phyloP scores from a whole-genome alignment of 257 asterid species.

The Solanum chmielewskii region DNA sequence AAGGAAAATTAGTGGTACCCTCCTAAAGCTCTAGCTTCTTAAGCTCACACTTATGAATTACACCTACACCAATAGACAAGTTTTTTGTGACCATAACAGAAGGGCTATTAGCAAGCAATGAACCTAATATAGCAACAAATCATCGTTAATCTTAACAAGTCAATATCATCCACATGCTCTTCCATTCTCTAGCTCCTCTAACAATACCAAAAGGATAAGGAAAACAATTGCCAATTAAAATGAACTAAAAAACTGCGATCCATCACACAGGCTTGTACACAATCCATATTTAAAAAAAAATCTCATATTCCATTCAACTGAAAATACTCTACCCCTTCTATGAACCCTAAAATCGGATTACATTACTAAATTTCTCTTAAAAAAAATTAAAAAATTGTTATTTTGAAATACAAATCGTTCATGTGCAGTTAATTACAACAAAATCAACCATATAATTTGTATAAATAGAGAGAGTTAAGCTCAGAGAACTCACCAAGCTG shows the following conservation, averaged over 20 bases:
- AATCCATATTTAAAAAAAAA: background rate
- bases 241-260: background rate
- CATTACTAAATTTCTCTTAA: background rate
- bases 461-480: background rate
- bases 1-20: background rate
- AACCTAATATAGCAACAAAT: background rate
- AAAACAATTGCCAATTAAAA: background rate
- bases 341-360: background rate
- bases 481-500: background rate
- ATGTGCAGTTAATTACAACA: background rate
- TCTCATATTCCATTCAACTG: background rate
- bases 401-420: background rate
- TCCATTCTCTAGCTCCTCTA: background rate
- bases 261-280: background rate
- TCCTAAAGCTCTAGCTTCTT: background rate
- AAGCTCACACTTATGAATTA: background rate
- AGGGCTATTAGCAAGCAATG: background rate
- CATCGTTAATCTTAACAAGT: background rate
- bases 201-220: background rate
- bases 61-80: background rate
- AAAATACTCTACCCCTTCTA: background rate
- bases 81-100: background rate
- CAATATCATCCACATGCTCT: background rate
- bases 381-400: background rate
- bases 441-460: background rate